Base-by-base conservation (phyloP, 768 basidiomycete genomes). In the Boletus bicolor region DNA sequence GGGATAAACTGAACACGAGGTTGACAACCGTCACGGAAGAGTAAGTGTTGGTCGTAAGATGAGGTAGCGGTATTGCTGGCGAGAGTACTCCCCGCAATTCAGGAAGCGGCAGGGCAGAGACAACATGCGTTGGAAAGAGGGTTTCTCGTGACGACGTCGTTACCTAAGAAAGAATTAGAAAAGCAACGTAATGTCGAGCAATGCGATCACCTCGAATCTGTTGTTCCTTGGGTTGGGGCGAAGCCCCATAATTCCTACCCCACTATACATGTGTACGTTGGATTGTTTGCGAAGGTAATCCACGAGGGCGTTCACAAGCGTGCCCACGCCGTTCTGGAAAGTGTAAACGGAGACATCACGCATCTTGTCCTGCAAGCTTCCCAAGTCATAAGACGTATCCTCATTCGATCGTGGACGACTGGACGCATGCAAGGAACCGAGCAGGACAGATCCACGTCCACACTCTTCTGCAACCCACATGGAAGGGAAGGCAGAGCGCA, bases 1-100 rank as follows among this genome's bases (percentile, higher is more conserved):
- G 67, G 58, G 68, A 52, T 32, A 69, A 66, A 43, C 84, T 75
- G 75, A 96, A 98, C 59, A 98, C 81, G 65, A 98, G 76, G 75
- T 92, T 96, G 61, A 94, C 75, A 37, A 97, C 91, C n/a, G 82
- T 84, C 54, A 98, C 93, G 10, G 88, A 86, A 24, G 93, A 86
- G 38, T 79, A 76, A 0, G 86, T 81, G 67, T 91, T 93, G n/a
- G 77, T 70, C 5, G 71, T 77, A 15, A 95, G 79, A 59, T 91
- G 79, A 0, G 91, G 87, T 0, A 91, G 74, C 7, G 66, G 60
- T 7, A 68, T 56, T 3, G 66, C 35, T 7, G 79, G 75, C 15
- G 69, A 61, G 34, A 88, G 68, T 48, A 83, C 57, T 30, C 64
- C 38, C 39, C 76, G 63, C 19, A 91, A 72, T 38, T 73, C 58